Evolutionary conservation across 140 eudicot species (phyloP), one percentile per base, ranked within the genome.

Genomic region (Stevia rebaudiana): DNA sequence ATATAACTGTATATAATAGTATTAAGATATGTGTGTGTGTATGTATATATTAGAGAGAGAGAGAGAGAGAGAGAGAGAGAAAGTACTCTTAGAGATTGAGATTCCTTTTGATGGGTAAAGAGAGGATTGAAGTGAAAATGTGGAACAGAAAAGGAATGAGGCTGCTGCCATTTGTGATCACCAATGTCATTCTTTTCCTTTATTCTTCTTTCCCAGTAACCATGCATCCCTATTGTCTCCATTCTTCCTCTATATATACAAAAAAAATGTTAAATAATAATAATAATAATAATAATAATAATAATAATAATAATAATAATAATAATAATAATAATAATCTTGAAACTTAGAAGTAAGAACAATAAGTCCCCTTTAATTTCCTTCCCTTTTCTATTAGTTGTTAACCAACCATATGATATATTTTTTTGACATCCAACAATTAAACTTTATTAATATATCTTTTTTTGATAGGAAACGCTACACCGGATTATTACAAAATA

Each of bases 121-220:
- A 39, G 57, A 31, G 79, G 60, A 50, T 68, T 68, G 70, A 62
- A 61, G 71, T 75, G 79, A 75, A 75, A 60, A 75, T 75, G 70
- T 68, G 75, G 75, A 61, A 42, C 56, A 31, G 52, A 68, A 61
- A 75, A 75, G 75, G 75, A 75, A 75, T 51, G 79, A 75, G 71
- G 65, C 75, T 68, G 79, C 79, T 68, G 79, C 79, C 75, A 75
- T 68, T 68, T 68, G 79, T 68, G 75, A 75, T 75, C 78, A 73
- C 78, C 78, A 73, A 56, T 56, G 36, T 17, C 70, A 21, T 68
- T 75, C 33, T 60, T 50, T 18, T 52, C 74, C 50, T 67, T 74
- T 50, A 74, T 74, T 74, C 75, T 74, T 74, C 63, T 68, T 61
- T 74, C 79, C 50, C 70, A 68, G 68, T 43, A 51, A 67, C 46